These are phyloP conservation scores for Plectranthus barbatus DNA, from an alignment of 257 asterid species.

Conservation along the genomic window DNA sequence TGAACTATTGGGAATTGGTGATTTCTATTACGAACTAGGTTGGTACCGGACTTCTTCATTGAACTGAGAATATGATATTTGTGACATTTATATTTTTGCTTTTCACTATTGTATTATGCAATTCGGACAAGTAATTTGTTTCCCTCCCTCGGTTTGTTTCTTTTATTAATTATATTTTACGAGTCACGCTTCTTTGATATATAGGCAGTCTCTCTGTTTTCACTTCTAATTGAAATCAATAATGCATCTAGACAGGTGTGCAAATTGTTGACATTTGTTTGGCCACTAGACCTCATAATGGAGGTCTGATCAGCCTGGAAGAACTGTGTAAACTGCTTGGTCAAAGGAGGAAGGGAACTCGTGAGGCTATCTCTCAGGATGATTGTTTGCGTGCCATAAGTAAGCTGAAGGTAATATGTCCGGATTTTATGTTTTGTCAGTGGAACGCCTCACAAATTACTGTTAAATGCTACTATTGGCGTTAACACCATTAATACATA, in stretches of 20 bases:
- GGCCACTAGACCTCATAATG: conserved; percentile 80
- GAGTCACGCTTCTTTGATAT: not conserved
- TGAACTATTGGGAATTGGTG: conserved; percentile 92
- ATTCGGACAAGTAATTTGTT: not conserved
- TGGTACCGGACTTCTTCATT: conserved; percentile 25
- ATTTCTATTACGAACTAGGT: conserved; percentile 98
- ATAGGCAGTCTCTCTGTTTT: not conserved
- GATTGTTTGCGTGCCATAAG: conserved; percentile 98
- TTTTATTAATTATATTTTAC: conserved; percentile 1
- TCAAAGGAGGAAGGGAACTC: conserved; percentile 73
- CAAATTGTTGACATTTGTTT: conserved; percentile 89
- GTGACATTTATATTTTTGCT: not conserved
- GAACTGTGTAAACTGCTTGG: conserved; percentile 77
- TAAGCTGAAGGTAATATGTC: conserved; percentile 72
- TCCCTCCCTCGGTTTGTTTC: not conserved
- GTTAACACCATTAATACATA: not conserved
- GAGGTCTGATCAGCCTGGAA: conserved; percentile 91
- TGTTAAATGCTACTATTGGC: not conserved
- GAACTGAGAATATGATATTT: not conserved
- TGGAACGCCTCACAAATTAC: not conserved
- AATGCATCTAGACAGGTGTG: conserved; percentile 74
- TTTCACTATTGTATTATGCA: not conserved
- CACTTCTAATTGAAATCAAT: conserved; percentile 16
- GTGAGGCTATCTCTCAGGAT: conserved; percentile 87
- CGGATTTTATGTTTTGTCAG: not conserved